Evolutionary conservation across 2,329 filamentous ascomycete species (phyloP).

Genomic region (Colletotrichum sp.): DNA sequence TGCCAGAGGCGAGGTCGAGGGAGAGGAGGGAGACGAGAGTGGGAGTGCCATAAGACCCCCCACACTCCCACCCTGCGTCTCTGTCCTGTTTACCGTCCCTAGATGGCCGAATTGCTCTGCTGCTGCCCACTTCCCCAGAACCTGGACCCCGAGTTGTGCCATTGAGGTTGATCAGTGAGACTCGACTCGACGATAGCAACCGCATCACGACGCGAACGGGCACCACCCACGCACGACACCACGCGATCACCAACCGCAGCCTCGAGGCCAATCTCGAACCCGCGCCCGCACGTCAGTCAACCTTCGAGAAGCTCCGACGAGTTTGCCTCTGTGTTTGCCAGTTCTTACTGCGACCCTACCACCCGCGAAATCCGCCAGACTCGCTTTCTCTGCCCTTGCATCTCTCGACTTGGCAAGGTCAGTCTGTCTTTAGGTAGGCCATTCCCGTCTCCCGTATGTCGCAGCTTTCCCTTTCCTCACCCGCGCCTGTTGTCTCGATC

Average conservation of each 20-base stretch:
- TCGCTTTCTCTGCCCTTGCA: neutral
- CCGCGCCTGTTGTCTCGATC: neutral
- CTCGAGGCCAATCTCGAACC: neutral
- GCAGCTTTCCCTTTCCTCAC: neutral
- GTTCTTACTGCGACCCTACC: neutral
- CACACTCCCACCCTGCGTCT: conserved; percentile 1
- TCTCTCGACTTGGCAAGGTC: conserved; percentile 8
- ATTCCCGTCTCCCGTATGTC: conserved; percentile 2
- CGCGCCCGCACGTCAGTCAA: neutral
- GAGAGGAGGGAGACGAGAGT: neutral
- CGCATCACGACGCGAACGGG: neutral
- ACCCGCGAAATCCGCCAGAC: neutral
- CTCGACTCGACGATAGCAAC: neutral
- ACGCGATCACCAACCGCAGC: neutral
- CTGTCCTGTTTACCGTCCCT: neutral
- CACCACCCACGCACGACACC: neutral
- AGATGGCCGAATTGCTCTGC: neutral
- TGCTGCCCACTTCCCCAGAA: conserved; percentile 12
- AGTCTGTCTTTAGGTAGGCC: neutral
- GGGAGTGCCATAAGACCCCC: conserved; percentile 18
- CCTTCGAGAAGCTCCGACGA: conserved; percentile 1
- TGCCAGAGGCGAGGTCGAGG: neutral
- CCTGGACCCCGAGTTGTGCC: neutral
- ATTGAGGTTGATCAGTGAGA: neutral
- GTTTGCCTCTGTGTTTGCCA: neutral